Percentiles rank a stretch among this genome's conserved stretches.
Evolutionary conservation across 805 yeast genomes (phyloP).

Genomic region (Candida ascalaphidarum): DNA sequence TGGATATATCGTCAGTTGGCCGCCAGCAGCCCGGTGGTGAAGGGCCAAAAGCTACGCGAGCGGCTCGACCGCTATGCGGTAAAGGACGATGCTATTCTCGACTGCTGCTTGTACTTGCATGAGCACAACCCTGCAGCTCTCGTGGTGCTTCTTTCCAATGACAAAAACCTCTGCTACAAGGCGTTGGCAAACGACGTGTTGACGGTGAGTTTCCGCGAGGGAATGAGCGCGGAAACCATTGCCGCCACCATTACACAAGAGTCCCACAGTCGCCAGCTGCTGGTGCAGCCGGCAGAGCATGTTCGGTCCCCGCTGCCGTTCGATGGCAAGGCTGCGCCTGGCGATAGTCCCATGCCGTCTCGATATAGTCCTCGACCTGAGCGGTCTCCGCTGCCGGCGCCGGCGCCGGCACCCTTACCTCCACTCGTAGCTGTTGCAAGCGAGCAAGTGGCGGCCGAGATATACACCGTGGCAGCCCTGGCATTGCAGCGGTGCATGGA

Average conservation of each 20-base stretch:
- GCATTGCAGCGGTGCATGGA: constrained; percentile 45
- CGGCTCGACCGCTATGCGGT: constrained; percentile 32
- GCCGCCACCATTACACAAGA: constrained; percentile 33
- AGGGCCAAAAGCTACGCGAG: constrained; percentile 60
- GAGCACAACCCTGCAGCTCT: constrained; percentile 20
- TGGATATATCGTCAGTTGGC: constrained; percentile 69
- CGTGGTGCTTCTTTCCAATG: constrained; percentile 69
- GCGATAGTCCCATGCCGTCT: no score
- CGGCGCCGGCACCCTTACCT: no score
- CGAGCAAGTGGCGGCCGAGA: no score
- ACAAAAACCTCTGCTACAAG: constrained; percentile 72
- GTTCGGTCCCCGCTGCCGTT: background rate
- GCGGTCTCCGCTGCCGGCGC: no score
- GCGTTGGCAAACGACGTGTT: constrained; percentile 60
- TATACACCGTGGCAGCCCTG: no score
- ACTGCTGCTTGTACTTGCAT: constrained; percentile 67
- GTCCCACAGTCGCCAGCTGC: constrained; percentile 9
- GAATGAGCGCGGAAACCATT: constrained; percentile 37
- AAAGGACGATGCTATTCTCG: constrained; percentile 80
- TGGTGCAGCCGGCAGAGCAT: no score
- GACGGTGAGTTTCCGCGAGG: constrained; percentile 48
- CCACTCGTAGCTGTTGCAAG: no score
- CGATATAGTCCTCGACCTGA: no score
- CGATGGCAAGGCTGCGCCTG: no score
- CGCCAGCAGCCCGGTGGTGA: constrained; percentile 36